Evolutionary conservation across 1,284 basidiomycete genomes (phyloP).

Genomic region (Prillingera fragicola): DNA sequence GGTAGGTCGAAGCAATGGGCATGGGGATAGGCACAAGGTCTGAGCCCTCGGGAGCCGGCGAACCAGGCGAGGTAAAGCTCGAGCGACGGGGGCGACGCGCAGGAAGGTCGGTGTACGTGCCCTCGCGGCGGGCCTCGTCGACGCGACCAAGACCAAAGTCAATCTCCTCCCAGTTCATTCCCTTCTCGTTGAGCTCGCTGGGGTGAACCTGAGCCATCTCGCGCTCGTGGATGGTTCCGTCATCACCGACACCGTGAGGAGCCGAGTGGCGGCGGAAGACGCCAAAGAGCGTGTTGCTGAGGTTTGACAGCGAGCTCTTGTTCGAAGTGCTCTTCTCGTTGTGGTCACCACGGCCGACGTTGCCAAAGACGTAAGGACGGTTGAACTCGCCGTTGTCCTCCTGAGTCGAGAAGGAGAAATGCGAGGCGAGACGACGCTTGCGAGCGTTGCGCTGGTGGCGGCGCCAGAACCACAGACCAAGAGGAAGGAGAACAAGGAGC

Average conservation of each 20-base stretch:
- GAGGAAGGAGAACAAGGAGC: conserved; percentile 29
- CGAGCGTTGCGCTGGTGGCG: conserved; percentile 36
- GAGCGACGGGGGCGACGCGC: conserved; percentile 3
- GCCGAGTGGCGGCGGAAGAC: conserved; percentile 19
- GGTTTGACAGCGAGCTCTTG: conserved; percentile 22
- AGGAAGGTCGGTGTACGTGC: conserved; percentile 18
- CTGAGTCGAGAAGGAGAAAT: conserved; percentile 44
- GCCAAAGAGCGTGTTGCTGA: conserved; percentile 15
- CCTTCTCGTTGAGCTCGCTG: conserved; percentile 20
- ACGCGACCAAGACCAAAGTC: conserved; percentile 47
- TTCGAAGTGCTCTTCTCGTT: conserved; percentile 23
- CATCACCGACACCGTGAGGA: conserved; percentile 17
- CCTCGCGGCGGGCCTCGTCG: conserved; percentile 31
- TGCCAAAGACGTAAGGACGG: conserved; percentile 12
- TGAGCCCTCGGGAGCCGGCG: neutral
- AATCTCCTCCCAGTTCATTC: conserved; percentile 47
- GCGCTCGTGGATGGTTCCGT: conserved; percentile 17
- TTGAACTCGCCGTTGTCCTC: conserved; percentile 37
- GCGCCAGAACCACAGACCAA: conserved; percentile 36
- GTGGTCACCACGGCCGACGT: conserved; percentile 17
- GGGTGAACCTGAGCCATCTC: conserved; percentile 26
- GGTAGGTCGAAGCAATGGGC: conserved; percentile 21
- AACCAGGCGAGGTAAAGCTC: conserved; percentile 1
- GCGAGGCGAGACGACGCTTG: conserved; percentile 43
- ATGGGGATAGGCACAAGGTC: conserved; percentile 17